phyloP scores from a whole-genome alignment of 768 basidiomycete species.

The Termitomyces sp. region DNA sequence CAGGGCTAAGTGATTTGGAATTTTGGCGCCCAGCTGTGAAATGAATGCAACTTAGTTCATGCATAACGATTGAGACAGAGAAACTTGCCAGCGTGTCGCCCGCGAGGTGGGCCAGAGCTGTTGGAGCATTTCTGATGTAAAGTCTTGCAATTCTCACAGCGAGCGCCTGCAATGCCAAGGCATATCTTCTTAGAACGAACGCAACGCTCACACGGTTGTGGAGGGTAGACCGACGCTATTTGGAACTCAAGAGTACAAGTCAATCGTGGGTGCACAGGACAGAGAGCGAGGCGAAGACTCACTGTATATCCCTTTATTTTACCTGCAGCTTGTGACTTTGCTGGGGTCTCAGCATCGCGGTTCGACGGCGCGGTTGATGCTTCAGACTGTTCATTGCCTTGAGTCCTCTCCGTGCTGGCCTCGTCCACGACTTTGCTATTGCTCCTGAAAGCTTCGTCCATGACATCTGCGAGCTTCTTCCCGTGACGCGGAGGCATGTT shows the following conservation, averaged over 20 bases:
- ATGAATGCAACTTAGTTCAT: background rate
- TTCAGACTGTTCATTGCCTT: constrained; percentile 25
- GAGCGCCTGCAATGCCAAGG: constrained; percentile 35
- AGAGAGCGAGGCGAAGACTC: constrained; percentile 1
- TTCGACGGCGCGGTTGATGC: constrained; percentile 3
- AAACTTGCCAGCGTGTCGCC: constrained; percentile 31
- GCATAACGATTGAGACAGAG: background rate
- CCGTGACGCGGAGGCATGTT: constrained; percentile 26
- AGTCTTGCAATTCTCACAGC: constrained; percentile 42
- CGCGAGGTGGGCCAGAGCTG: constrained; percentile 36
- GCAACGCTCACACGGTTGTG: constrained; percentile 40
- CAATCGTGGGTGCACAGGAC: background rate
- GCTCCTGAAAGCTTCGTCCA: constrained; percentile 27
- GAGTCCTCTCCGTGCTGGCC: constrained; percentile 14
- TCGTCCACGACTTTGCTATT: constrained; percentile 19
- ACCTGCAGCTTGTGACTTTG: constrained; percentile 21
- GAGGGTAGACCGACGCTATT: constrained; percentile 25
- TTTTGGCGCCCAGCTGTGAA: constrained; percentile 9
- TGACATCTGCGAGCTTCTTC: constrained; percentile 23
- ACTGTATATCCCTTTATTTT: constrained; percentile 21
- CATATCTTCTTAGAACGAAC: constrained; percentile 36
- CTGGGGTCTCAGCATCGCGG: constrained; percentile 9
- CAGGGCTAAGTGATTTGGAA: constrained; percentile 1
- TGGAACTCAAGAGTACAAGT: constrained; percentile 5
- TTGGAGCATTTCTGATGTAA: constrained; percentile 44